A percentile compares a stretch with the other conserved stretches of the same genome.
Evolutionary conservation across 2,329 filamentous ascomycete species (phyloP).

Genomic region (Cladophialophora yegresii): DNA sequence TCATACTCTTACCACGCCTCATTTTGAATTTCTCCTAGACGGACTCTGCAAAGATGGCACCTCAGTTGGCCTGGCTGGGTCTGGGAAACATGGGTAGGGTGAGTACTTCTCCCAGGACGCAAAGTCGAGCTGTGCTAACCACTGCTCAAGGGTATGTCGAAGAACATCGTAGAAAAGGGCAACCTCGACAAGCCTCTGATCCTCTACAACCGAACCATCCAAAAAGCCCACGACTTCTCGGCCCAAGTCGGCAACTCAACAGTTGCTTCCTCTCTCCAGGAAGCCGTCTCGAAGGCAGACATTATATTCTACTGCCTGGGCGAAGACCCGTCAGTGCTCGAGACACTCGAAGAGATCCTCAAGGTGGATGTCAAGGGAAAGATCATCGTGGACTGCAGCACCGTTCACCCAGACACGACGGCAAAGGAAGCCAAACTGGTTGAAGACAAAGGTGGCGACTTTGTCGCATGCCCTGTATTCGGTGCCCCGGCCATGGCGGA

Average conservation of each 20-base stretch:
- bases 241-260: constrained; percentile 56
- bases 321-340: constrained; percentile 72
- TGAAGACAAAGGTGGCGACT: constrained; percentile 64
- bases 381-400: constrained; percentile 83
- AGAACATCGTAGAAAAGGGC: constrained; percentile 79
- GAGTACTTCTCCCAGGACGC: constrained; percentile 41
- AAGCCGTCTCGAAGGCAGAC: constrained; percentile 68
- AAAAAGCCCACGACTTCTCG: constrained; percentile 54
- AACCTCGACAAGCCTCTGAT: constrained; percentile 70
- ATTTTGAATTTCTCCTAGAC: not conserved
- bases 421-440: constrained; percentile 63
- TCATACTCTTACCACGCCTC: not conserved
- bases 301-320: constrained; percentile 80
- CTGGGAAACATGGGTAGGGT: constrained; percentile 86
- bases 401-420: constrained; percentile 80
- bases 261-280: constrained; percentile 64
- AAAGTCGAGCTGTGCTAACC: not conserved
- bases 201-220: constrained; percentile 64
- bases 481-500: constrained; percentile 55
- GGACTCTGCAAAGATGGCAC: constrained; percentile 32
- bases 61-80: constrained; percentile 73
- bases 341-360: constrained; percentile 62
- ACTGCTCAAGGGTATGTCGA: constrained; percentile 72
- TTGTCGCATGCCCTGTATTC: constrained; percentile 68
- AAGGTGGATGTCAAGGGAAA: constrained; percentile 65